Evolutionary conservation across 2,329 filamentous ascomycete genomes (phyloP).

Genomic region (Pseudogymnoascus sp.): DNA sequence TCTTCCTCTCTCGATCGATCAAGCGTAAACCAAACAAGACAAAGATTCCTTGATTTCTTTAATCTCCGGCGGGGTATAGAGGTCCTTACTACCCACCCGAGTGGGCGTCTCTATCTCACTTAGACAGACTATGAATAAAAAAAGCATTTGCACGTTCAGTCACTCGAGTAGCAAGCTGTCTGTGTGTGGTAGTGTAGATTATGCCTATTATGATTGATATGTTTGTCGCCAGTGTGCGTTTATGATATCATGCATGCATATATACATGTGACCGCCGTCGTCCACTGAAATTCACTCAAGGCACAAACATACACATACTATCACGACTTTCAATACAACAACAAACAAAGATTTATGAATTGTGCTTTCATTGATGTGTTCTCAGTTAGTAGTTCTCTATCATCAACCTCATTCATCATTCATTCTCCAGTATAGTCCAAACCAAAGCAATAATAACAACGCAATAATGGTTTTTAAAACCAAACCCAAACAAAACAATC

Average conservation of each 20-base stretch:
- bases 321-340: neutral
- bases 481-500: too few species aligned
- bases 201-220: neutral
- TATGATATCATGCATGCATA: constrained; percentile 5
- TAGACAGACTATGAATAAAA: constrained; percentile 11
- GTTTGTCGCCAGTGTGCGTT: neutral
- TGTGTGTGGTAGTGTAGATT: neutral
- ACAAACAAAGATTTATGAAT: constrained; percentile 3
- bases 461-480: neutral
- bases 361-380: constrained; percentile 10
- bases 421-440: neutral
- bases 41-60: constrained; percentile 7
- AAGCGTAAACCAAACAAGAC: constrained; percentile 9
- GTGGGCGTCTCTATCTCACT: constrained; percentile 11
- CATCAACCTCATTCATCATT: constrained; percentile 11
- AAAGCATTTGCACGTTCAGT: constrained; percentile 10
- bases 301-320: neutral
- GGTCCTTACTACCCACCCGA: constrained; percentile 6
- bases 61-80: constrained; percentile 9
- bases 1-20: constrained; percentile 1
- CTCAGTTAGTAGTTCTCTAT: constrained; percentile 10
- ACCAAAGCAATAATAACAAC: neutral
- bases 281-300: neutral
- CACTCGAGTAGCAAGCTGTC: neutral
- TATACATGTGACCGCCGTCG: neutral